Percentiles rank a stretch among this genome's conserved stretches.
These are phyloP conservation scores for Pelargonium australe DNA, from an alignment of 441 rosid species.

Conservation along the genomic window DNA sequence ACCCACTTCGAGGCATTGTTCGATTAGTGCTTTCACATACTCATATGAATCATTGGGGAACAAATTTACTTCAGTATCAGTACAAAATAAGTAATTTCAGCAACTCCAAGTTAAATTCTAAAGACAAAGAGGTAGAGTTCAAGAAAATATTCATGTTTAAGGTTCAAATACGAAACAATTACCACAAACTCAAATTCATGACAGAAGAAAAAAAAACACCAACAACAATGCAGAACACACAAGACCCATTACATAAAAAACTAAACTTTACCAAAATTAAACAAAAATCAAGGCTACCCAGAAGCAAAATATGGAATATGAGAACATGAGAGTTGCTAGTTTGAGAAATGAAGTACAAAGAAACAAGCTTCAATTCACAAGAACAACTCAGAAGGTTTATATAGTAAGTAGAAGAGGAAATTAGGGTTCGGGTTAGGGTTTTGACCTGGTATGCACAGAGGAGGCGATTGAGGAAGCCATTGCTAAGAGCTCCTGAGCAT, in stretches of 20 bases:
- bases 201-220: neutral
- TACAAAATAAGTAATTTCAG: neutral
- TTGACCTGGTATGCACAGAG: slow-evolving; percentile 59
- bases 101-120: neutral
- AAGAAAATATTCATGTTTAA: neutral
- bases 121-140: neutral
- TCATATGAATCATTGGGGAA: neutral
- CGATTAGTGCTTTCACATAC: neutral
- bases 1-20: neutral
- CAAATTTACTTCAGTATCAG: neutral
- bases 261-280: neutral
- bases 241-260: neutral
- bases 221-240: neutral
- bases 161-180: neutral
- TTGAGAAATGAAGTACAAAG: neutral
- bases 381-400: neutral
- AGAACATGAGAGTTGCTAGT: neutral
- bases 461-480: slow-evolving; percentile 81
- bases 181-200: slow-evolving; percentile 7
- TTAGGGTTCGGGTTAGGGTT: neutral
- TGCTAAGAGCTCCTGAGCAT: slow-evolving; percentile 29
- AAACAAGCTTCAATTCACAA: neutral
- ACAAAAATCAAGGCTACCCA: slow-evolving; percentile 9
- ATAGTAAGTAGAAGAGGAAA: neutral
- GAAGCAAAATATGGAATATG: neutral